A percentile compares a stretch with the other conserved stretches of the same genome.
Evolutionary conservation across 306 rosid species (phyloP).

Genomic region (Ceratonia siliqua): DNA sequence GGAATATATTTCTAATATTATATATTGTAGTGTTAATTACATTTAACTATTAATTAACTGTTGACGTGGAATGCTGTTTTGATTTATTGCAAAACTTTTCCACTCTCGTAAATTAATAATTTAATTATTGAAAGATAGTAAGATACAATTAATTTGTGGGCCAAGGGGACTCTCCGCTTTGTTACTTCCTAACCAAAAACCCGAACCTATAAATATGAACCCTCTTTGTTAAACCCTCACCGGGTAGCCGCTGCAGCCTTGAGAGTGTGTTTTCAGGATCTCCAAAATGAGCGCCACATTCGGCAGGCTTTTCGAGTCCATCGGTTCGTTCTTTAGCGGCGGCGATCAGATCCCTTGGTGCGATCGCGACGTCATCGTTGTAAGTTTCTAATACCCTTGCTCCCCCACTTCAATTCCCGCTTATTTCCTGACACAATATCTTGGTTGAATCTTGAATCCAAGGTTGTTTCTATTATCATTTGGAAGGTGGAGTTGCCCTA

Average conservation of each 20-base stretch:
- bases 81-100: too few species aligned
- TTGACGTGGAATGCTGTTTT: too few species aligned
- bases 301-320: conserved; percentile 65
- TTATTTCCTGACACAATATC: neutral
- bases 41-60: too few species aligned
- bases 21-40: too few species aligned
- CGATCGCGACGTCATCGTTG: conserved; percentile 75
- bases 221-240: neutral
- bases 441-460: neutral
- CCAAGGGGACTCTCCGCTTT: too few species aligned
- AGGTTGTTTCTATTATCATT: neutral
- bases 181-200: too few species aligned
- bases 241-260: neutral
- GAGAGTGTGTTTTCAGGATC: neutral
- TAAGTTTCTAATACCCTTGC: conserved; percentile 27
- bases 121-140: too few species aligned
- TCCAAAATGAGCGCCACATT: conserved; percentile 63
- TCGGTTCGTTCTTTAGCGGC: conserved; percentile 57
- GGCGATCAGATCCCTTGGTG: conserved; percentile 95
- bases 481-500: neutral
- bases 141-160: too few species aligned
- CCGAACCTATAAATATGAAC: conserved; percentile 15
- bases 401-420: neutral
- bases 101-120: too few species aligned
- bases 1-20: too few species aligned